Conservation (phyloP, 345 rosid species). For the Kandelia obovata region DNA sequence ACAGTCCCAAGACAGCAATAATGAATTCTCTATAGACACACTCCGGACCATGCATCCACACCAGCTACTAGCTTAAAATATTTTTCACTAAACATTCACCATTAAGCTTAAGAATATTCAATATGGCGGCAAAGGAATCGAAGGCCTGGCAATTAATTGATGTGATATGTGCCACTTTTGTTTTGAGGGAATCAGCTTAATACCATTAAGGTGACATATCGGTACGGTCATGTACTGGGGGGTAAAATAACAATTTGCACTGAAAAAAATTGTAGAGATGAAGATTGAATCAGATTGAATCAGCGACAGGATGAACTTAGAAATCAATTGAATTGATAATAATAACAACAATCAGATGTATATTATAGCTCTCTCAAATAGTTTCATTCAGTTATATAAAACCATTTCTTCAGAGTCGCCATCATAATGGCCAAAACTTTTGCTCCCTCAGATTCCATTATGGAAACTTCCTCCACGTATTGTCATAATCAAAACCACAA, state of each 20-base stretch:
- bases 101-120: slow-evolving; percentile 5
- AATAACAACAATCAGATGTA: neutral
- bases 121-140: slow-evolving; percentile 1
- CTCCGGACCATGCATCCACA: neutral
- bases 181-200: slow-evolving; percentile 14
- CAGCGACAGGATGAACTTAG: neutral
- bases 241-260: neutral
- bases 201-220: slow-evolving; percentile 27
- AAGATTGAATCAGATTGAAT: neutral
- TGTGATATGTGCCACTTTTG: slow-evolving; percentile 30
- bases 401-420: neutral
- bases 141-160: slow-evolving; percentile 2
- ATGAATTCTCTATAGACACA: slow-evolving; percentile 8
- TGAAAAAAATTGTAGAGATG: neutral
- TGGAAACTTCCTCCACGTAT: slow-evolving; percentile 11
- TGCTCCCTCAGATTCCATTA: slow-evolving; percentile 4
- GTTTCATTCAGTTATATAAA: neutral
- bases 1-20: slow-evolving; percentile 4
- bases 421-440: slow-evolving; percentile 8
- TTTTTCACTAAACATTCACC: neutral
- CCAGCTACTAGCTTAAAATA: slow-evolving; percentile 7
- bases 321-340: neutral
- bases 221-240: slow-evolving; percentile 22
- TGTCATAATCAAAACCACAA: slow-evolving; percentile 1
- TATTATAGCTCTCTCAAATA: neutral